Evolutionary conservation across 2,329 filamentous ascomycete genomes (phyloP), one percentile per base, ranked within the genome.

Genomic region (Pestalotiopsis sp.): DNA sequence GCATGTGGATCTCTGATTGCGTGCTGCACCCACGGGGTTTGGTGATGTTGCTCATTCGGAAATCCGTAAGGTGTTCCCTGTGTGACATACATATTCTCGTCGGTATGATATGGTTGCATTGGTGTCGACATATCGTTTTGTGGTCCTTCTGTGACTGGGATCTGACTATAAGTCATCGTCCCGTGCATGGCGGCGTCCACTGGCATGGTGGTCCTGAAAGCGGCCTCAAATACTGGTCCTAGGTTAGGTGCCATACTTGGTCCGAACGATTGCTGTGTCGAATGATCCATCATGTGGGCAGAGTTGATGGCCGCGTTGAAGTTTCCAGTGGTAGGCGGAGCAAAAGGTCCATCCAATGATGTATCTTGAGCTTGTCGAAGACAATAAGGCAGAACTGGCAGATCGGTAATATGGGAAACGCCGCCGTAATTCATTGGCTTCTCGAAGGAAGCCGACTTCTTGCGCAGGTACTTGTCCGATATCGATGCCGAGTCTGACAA

Each of bases 311-410:
- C 14, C 6, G 65, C 31, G 25, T 56, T 31, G 56, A 23, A 60
- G 49, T 66, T 60, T 14, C 65, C 56, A 59, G 38, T 31, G 13
- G 65, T 66, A 13, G 65, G 65, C 27, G 65, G 17, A n/a, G 65
- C 52, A 36, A 66, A 66, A 4, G 65, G 65, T 13, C 65, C 65
- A 40, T 52, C 40, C 20, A 38, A 20, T 2, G 65, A 66, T 23
- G 65, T 60, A 7, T 61, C 68, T 38, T 64, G 66, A 6, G 68
- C 68, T 49, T 64, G 64, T 20, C 65, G 65, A 13, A 70, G 59
- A 23, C 66, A 70, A 20, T 68, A 70, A 3, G 68, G 68, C 40
- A 70, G 62, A 2, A 66, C 63, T n/a, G 68, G 63, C 27, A 59
- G 62, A 4, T 65, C 66, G 14, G 23, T 40, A 57, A 63, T 45